Evolutionary conservation across 257 asterid species (phyloP).

Genomic region (Coffea canephora): DNA sequence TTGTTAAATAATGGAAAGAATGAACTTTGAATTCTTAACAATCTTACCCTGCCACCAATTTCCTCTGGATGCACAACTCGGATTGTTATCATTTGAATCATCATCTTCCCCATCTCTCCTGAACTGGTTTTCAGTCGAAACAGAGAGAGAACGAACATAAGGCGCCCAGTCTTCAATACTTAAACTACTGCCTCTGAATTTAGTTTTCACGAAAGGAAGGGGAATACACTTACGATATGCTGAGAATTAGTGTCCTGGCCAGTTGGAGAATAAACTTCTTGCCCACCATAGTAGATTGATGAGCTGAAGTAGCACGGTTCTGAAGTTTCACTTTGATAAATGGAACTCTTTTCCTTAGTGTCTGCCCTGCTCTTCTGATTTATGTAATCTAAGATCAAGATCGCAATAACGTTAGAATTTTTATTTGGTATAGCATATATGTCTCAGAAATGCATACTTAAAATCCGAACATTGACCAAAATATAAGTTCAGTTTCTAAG

Average conservation of each 20-base stretch:
- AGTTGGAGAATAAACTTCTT: constrained; percentile 58
- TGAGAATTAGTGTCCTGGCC: constrained; percentile 33
- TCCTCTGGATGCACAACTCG: constrained; percentile 69
- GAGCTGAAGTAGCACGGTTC: constrained; percentile 75
- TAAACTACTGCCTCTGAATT: neutral
- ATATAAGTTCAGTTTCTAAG: neutral
- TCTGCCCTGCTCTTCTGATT: constrained; percentile 29
- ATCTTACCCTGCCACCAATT: constrained; percentile 84
- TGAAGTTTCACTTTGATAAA: constrained; percentile 33
- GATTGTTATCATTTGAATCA: constrained; percentile 49
- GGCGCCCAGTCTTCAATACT: neutral
- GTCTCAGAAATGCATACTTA: too few relatives aligned
- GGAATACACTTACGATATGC: constrained; percentile 35
- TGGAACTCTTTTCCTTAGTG: constrained; percentile 26
- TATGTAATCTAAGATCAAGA: constrained; percentile 29
- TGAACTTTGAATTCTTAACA: neutral
- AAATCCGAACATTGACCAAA: neutral
- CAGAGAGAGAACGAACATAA: neutral
- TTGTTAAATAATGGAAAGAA: neutral
- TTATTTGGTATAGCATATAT: neutral
- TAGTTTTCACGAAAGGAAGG: neutral
- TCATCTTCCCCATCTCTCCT: constrained; percentile 49
- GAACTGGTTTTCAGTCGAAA: constrained; percentile 26
- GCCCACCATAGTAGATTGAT: constrained; percentile 80
- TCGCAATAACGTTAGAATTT: neutral